These are phyloP conservation scores for Medicago lupulina DNA, from an alignment of 306 rosid genomes.

Conservation along the genomic window DNA sequence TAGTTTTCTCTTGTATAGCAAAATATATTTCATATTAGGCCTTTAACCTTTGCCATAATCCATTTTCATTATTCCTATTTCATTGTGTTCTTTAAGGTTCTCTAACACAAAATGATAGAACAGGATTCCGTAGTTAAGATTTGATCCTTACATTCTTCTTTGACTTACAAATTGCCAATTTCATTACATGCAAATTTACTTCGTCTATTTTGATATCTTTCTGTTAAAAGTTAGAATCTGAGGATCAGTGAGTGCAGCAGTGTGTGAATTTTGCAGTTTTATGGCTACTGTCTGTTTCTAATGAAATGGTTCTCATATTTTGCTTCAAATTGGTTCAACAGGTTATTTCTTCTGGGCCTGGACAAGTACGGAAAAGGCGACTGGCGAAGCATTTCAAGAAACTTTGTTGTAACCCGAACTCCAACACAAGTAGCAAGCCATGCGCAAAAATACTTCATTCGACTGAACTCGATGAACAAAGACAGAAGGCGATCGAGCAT, in stretches of 20 bases:
- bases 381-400: slow-evolving; percentile 97
- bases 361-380: slow-evolving; percentile 98
- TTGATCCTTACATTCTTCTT: too few relatives aligned
- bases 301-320: not conserved
- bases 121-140: too few relatives aligned
- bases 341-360: slow-evolving; percentile 94
- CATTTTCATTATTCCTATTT: too few relatives aligned
- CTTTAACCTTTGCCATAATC: too few relatives aligned
- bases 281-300: not conserved
- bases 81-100: too few relatives aligned
- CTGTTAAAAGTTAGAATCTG: not conserved
- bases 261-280: not conserved
- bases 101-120: too few relatives aligned
- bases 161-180: too few relatives aligned
- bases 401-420: slow-evolving; percentile 92
- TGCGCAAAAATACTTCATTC: slow-evolving; percentile 95
- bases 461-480: slow-evolving; percentile 93
- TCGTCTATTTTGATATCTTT: too few relatives aligned
- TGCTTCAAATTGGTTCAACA: slow-evolving; percentile 36
- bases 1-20: too few relatives aligned
- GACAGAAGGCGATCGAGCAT: slow-evolving; percentile 97
- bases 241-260: not conserved
- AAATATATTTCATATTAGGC: too few relatives aligned
- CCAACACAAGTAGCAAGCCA: slow-evolving; percentile 99
- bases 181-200: too few relatives aligned